A percentile compares a stretch with the other conserved stretches of the same genome.
phyloP scores from a whole-genome alignment of 2,329 filamentous ascomycete genomes.

The Diaporthe capsici region DNA sequence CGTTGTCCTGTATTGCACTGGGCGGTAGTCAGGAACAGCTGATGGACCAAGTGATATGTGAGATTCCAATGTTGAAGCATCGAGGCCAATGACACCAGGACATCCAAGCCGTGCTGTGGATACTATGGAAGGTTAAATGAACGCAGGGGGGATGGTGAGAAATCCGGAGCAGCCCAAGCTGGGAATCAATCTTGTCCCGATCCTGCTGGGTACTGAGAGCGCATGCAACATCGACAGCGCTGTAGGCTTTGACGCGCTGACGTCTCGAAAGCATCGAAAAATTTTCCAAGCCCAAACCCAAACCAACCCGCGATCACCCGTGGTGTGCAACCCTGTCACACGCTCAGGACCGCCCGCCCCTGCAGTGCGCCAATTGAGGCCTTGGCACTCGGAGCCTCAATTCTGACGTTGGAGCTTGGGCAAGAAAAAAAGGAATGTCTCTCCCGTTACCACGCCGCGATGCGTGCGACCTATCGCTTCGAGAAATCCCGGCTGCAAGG shows the following conservation, averaged over 20 bases:
- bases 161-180: constrained; percentile 5
- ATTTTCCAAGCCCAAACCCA: constrained; percentile 29
- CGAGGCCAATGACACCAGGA: neutral
- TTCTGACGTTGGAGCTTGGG: constrained; percentile 29
- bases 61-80: neutral
- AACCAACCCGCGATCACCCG: constrained; percentile 39
- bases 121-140: neutral
- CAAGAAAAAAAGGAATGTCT: neutral
- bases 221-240: neutral
- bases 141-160: neutral
- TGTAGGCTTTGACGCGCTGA: neutral
- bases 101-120: neutral
- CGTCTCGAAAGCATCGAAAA: constrained; percentile 22
- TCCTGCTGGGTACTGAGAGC: neutral
- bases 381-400: constrained; percentile 37
- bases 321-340: constrained; percentile 10
- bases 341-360: constrained; percentile 9
- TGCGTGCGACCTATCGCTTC: constrained; percentile 22
- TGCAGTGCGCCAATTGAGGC: constrained; percentile 12
- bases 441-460: neutral
- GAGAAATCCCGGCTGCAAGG: constrained; percentile 22
- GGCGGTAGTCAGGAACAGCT: neutral
- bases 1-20: neutral
- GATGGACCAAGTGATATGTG: neutral
- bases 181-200: neutral